Conservation (phyloP, 768 basidiomycete species). For the Amanita subjunquillea region DNA sequence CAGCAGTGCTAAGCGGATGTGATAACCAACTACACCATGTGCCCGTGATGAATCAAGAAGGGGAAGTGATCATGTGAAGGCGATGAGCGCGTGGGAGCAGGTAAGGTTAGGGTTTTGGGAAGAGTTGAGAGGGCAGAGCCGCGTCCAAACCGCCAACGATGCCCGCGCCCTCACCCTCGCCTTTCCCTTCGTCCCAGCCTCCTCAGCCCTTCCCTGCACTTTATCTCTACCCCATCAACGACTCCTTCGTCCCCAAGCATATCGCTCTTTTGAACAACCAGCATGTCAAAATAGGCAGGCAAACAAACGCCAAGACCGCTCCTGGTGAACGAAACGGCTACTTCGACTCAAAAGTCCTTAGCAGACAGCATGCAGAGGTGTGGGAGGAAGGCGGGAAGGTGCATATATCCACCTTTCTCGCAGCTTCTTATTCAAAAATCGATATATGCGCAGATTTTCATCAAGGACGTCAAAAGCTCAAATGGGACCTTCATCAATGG, state of each 20-base stretch:
- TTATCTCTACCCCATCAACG: conserved; percentile 86
- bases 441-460: conserved; percentile 61
- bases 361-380: conserved; percentile 94
- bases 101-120: conserved; percentile 4
- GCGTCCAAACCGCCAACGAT: conserved; percentile 11
- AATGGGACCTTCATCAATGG: conserved; percentile 99
- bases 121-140: background rate
- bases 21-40: conserved; percentile 25
- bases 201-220: conserved; percentile 32
- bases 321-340: conserved; percentile 91
- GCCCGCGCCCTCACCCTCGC: conserved; percentile 17
- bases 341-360: conserved; percentile 92
- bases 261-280: conserved; percentile 64
- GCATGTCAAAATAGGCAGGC: conserved; percentile 86
- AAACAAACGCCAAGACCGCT: conserved; percentile 92
- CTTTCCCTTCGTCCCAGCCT: conserved; percentile 9
- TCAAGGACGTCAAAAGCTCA: conserved; percentile 96
- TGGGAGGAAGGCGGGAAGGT: conserved; percentile 92
- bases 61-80: background rate
- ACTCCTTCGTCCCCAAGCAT: conserved; percentile 91
- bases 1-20: conserved; percentile 18
- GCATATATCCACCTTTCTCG: conserved; percentile 8
- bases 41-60: conserved; percentile 8
- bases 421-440: conserved; percentile 7
- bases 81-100: background rate